phyloP scores from a whole-genome alignment of 2,329 filamentous ascomycete species.

The Xylaria multiplex region DNA sequence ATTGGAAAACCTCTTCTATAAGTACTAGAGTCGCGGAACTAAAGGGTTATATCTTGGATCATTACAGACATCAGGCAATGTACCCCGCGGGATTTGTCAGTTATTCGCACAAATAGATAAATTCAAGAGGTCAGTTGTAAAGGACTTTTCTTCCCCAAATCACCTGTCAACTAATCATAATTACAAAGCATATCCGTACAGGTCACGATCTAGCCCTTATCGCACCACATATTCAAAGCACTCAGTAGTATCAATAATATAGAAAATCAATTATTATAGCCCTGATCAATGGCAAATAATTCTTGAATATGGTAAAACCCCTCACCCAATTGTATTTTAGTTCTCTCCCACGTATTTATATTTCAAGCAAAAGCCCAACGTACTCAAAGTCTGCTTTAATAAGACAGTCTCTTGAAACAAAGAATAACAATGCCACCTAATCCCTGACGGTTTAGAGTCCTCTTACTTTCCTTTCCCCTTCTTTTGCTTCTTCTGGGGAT shows the following conservation, averaged over 20 bases:
- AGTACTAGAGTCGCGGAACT: no score
- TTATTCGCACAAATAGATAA: background rate
- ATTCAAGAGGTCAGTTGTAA: no score
- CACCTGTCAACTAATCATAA: no score
- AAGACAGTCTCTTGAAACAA: background rate
- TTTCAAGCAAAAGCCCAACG: no score
- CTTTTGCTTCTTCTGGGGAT: background rate
- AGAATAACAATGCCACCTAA: background rate
- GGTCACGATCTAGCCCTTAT: background rate
- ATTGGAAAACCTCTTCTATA: background rate
- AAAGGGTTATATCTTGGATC: no score
- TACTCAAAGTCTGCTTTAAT: background rate
- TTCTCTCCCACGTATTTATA: no score
- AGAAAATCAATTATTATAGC: background rate
- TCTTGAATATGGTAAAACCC: background rate
- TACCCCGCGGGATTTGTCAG: background rate
- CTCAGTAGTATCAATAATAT: background rate
- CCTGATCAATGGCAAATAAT: background rate
- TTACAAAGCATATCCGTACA: no score
- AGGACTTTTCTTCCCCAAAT: background rate
- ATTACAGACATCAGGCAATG: background rate
- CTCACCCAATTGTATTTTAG: background rate
- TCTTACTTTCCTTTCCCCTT: background rate
- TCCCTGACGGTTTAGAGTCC: background rate
- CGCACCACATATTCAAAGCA: no score